Percentiles rank a stretch among this genome's conserved stretches.
Evolutionary conservation across 2,329 filamentous ascomycete species (phyloP).

Genomic region (Colletotrichum agaves): DNA sequence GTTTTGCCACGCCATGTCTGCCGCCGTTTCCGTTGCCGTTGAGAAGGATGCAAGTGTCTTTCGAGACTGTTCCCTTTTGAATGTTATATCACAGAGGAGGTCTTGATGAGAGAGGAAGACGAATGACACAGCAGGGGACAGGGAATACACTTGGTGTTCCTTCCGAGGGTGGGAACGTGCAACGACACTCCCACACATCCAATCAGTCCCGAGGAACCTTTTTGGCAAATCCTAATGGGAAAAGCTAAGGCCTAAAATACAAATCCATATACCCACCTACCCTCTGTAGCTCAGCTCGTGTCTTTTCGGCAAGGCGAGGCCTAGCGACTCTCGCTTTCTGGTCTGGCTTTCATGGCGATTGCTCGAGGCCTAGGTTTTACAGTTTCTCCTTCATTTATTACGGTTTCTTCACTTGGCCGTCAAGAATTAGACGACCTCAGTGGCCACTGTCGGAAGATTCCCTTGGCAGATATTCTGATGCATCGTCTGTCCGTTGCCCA

Average conservation of each 20-base stretch:
- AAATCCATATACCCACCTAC: slow-evolving; percentile 21
- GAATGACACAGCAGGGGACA: slow-evolving; percentile 9
- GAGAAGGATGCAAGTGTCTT: background rate
- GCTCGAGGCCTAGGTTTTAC: slow-evolving; percentile 10
- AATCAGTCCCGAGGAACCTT: background rate
- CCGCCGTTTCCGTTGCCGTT: slow-evolving; percentile 27
- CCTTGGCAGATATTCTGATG: slow-evolving; percentile 1
- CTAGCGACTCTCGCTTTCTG: background rate
- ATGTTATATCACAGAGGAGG: slow-evolving; percentile 6
- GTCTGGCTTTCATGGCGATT: background rate
- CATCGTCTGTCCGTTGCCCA: slow-evolving; percentile 15
- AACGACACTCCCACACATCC: slow-evolving; percentile 1
- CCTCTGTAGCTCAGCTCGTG: slow-evolving; percentile 4
- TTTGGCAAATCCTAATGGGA: background rate
- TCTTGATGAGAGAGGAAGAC: slow-evolving; percentile 23
- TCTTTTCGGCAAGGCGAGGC: background rate
- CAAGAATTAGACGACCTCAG: background rate
- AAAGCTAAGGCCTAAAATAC: slow-evolving; percentile 18
- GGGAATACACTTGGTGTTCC: background rate
- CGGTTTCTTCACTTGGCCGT: slow-evolving; percentile 21
- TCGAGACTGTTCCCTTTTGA: background rate
- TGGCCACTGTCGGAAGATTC: slow-evolving; percentile 9
- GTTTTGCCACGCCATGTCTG: slow-evolving; percentile 24
- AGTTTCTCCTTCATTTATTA: slow-evolving; percentile 33
- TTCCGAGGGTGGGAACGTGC: slow-evolving; percentile 11